phyloP scores from a whole-genome alignment of 768 basidiomycete genomes.

The Lactarius sanguifluus region DNA sequence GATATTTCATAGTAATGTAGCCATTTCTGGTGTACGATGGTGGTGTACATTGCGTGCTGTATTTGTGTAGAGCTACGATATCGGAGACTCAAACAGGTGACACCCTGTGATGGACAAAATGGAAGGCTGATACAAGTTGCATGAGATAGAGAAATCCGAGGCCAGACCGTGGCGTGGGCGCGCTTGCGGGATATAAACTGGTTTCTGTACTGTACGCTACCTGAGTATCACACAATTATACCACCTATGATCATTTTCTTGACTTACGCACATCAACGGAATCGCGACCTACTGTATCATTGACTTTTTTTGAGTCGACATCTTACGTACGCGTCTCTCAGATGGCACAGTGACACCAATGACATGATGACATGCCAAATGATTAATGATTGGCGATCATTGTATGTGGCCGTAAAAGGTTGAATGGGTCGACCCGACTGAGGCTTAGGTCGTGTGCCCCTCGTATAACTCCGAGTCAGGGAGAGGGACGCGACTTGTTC shows the following conservation, averaged over 20 bases:
- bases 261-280: too few relatives aligned
- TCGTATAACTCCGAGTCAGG: too few relatives aligned
- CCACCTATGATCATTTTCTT: too few relatives aligned
- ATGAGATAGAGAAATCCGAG: neutral
- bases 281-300: too few relatives aligned
- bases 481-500: neutral
- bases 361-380: neutral
- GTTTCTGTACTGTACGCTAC: too few relatives aligned
- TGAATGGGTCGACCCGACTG: too few relatives aligned
- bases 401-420: neutral
- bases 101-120: neutral
- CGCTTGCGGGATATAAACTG: too few relatives aligned
- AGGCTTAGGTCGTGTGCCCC: too few relatives aligned
- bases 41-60: neutral
- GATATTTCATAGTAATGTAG: constrained; percentile 40
- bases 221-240: too few relatives aligned
- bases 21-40: neutral
- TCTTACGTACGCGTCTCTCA: neutral
- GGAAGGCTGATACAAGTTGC: neutral
- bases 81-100: neutral
- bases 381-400: neutral
- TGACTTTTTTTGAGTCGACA: neutral
- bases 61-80: neutral
- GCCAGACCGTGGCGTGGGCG: neutral
- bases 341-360: neutral